Conservation (phyloP, 106 monocot species). For the Acorus calamus region DNA sequence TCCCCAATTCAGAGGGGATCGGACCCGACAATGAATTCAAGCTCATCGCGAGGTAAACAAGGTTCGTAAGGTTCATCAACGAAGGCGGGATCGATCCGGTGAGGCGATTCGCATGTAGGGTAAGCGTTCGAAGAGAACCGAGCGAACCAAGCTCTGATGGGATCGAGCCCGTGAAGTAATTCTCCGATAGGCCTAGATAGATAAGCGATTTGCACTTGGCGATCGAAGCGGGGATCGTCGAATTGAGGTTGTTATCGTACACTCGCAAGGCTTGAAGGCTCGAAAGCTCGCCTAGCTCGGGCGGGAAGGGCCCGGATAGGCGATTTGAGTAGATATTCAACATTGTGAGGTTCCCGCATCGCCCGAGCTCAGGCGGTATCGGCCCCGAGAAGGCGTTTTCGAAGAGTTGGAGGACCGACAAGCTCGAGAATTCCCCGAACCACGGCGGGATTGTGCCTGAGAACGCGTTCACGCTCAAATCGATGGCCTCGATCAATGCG, state of each 20-base stretch:
- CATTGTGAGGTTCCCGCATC: no score
- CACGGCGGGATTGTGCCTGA: slow-evolving; percentile 43
- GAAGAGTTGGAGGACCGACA: slow-evolving; percentile 46
- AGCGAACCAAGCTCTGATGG: slow-evolving; percentile 56
- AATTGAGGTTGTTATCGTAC: slow-evolving; percentile 46
- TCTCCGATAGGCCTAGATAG: slow-evolving; percentile 45
- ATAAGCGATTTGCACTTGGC: slow-evolving; percentile 37
- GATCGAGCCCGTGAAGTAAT: slow-evolving; percentile 49
- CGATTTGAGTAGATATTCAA: background rate
- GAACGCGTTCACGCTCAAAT: slow-evolving; percentile 49
- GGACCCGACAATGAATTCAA: slow-evolving; percentile 48
- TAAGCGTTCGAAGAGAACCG: slow-evolving; percentile 27
- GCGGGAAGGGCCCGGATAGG: slow-evolving; percentile 42
- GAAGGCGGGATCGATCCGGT: slow-evolving; percentile 49
- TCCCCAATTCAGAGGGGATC: slow-evolving; percentile 58
- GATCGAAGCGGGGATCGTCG: slow-evolving; percentile 51
- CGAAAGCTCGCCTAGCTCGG: slow-evolving; percentile 39
- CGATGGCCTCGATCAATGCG: slow-evolving; percentile 32
- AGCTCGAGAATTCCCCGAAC: slow-evolving; percentile 52
- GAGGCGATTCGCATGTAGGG: slow-evolving; percentile 49
- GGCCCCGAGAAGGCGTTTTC: slow-evolving; percentile 11
- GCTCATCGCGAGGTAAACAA: slow-evolving; percentile 44
- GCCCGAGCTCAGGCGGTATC: no score
- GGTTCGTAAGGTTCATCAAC: slow-evolving; percentile 57
- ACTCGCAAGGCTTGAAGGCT: slow-evolving; percentile 34